Conservation (phyloP, 176 grass and related monocot species). For the Carex kokanica region DNA sequence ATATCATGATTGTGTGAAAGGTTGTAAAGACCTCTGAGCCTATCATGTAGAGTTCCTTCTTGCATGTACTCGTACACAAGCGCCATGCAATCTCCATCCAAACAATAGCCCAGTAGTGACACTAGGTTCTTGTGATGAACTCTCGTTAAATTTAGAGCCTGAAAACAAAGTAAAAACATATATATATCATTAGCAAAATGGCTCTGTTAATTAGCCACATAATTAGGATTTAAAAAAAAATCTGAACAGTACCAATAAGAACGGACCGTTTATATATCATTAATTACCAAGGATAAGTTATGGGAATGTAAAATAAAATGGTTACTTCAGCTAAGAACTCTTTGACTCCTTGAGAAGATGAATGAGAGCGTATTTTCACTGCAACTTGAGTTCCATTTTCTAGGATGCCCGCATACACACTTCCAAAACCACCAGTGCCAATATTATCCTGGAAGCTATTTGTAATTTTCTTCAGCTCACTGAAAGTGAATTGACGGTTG, state of each 20-base stretch:
- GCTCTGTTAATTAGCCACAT: no score
- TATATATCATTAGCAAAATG: no score
- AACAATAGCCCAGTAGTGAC: conserved; percentile 51
- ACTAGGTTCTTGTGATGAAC: conserved; percentile 59
- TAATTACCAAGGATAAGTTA: background rate
- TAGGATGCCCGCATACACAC: conserved; percentile 40
- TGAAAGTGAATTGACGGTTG: conserved; percentile 45
- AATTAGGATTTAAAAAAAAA: no score
- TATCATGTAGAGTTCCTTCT: conserved; percentile 38
- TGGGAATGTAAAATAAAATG: background rate
- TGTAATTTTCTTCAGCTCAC: conserved; percentile 35
- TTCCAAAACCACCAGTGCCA: conserved; percentile 50
- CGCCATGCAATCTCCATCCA: conserved; percentile 34
- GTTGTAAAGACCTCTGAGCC: conserved; percentile 39
- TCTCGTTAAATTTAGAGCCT: conserved; percentile 39
- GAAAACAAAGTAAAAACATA: conserved; percentile 7
- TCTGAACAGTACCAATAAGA: no score
- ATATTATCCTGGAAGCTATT: conserved; percentile 38
- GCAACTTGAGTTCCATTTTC: conserved; percentile 55
- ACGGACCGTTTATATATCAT: background rate
- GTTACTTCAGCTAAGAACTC: conserved; percentile 57
- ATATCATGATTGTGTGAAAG: no score
- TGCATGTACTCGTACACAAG: conserved; percentile 56
- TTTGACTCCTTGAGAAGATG: conserved; percentile 44
- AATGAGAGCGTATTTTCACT: no score